Base-by-base conservation (phyloP, 2,329 filamentous ascomycete species). In the Lecanosticta acicola region DNA sequence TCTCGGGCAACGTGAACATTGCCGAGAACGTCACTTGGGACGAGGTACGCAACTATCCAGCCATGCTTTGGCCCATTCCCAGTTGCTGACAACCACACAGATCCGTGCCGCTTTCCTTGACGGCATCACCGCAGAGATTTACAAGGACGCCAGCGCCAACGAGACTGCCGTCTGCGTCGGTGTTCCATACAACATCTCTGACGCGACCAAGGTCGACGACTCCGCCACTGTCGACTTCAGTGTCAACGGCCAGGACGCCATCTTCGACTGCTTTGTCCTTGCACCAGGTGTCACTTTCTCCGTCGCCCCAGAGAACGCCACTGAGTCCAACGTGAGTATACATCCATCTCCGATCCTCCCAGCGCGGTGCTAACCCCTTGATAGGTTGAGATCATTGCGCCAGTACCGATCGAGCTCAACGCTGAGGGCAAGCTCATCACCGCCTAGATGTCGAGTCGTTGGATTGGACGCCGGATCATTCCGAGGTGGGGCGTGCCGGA, bases 221-320 rank as follows among this genome's bases (percentile, higher is more conserved):
- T 17, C 37, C 24, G 37, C 37, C 18, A 21, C 37, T 21, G 37
- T 39, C 19, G n/a, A 39, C 18, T 39, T 39, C 37, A 39, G 18
- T 39, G 37, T 24, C 37, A 39, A 39, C 19, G 37, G 37, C 37
- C 8, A 39, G 17, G 24, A 17, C 24, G 37, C 37, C 19, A 19
- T 39, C 13, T 39, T 21, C 37, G 37, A 39, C 19, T 39, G 37
- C 19, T 39, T 39, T 19, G 18, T 39, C 24, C 37, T 39, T n/a
- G 37, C 37, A 9, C 17, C 37, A 8, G 37, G 37, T 9, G 37
- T 19, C 18, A 39, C 37, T 9, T 39, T 39, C 19, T 24, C 37
- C 9, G 37, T 39, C 3, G 37, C 37, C 7, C 37, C 37, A 39
- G 37, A 39, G 37, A 39, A 39, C 19, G 37, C 37, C 7, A 39